Evolutionary conservation across 345 rosid species (phyloP).

Genomic region (Gossypium longicalyx): DNA sequence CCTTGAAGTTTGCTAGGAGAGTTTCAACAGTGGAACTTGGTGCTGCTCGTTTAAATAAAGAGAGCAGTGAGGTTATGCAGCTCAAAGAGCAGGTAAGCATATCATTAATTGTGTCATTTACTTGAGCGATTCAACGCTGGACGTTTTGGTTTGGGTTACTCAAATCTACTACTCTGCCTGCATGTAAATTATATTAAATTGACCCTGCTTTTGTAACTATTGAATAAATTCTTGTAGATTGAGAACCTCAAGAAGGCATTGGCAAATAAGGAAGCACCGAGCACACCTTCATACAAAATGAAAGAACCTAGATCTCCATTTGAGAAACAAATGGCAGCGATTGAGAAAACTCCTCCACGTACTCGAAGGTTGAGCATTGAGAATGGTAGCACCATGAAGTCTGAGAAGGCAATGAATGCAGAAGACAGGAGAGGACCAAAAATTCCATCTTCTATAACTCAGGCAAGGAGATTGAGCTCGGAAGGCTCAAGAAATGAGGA

Average conservation of each 20-base stretch:
- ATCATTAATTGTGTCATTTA: neutral
- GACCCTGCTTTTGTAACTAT: neutral
- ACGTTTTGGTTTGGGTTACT: neutral
- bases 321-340: constrained; percentile 29
- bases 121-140: neutral
- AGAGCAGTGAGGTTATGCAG: constrained; percentile 69
- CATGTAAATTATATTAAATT: neutral
- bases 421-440: constrained; percentile 45
- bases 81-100: constrained; percentile 71
- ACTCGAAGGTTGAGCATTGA: constrained; percentile 60
- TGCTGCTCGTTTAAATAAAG: constrained; percentile 71
- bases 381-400: constrained; percentile 43
- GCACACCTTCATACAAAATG: constrained; percentile 23
- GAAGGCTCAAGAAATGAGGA: constrained; percentile 57
- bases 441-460: constrained; percentile 44
- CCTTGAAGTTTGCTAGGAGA: constrained; percentile 88
- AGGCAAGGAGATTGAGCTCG: constrained; percentile 53
- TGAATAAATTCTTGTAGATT: constrained; percentile 43
- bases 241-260: constrained; percentile 79
- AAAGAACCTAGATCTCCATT: constrained; percentile 45
- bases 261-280: constrained; percentile 47
- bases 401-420: constrained; percentile 27
- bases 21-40: constrained; percentile 83
- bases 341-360: constrained; percentile 70
- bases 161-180: neutral